Evolutionary conservation across 1,284 basidiomycete species (phyloP).

Genomic region (Sanguinoderma infundibulare): DNA sequence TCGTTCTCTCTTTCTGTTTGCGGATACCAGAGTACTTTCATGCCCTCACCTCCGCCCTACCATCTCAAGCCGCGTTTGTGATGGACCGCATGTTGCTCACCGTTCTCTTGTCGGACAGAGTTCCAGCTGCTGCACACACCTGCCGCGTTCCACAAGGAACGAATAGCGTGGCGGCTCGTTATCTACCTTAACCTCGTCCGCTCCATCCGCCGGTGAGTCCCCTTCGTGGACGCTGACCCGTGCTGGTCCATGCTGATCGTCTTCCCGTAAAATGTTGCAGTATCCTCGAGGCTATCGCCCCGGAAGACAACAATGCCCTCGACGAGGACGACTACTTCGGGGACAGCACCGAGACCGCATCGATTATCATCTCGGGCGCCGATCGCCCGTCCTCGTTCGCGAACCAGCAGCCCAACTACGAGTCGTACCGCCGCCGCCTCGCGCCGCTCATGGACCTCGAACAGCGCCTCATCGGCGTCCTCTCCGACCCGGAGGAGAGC

Average conservation of each 20-base stretch:
- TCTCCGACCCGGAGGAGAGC: constrained; percentile 59
- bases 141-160: constrained; percentile 73
- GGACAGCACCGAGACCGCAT: constrained; percentile 49
- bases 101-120: constrained; percentile 48
- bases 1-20: constrained; percentile 2
- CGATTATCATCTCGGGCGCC: constrained; percentile 53
- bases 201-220: constrained; percentile 68
- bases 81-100: constrained; percentile 5
- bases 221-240: constrained; percentile 2
- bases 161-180: constrained; percentile 82
- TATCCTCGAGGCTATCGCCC: constrained; percentile 77
- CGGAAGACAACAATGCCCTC: constrained; percentile 50
- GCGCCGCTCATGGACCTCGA: constrained; percentile 71
- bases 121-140: constrained; percentile 80
- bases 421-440: constrained; percentile 60
- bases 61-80: constrained; percentile 5
- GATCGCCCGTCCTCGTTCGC: constrained; percentile 47
- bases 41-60: constrained; percentile 10
- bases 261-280: constrained; percentile 47
- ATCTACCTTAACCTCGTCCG: constrained; percentile 85
- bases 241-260: neutral
- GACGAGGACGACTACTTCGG: constrained; percentile 62
- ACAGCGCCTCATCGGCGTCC: constrained; percentile 62
- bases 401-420: constrained; percentile 60
- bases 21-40: neutral